Conservation (phyloP, 331 rosid genomes). For the Cydonia oblonga region DNA sequence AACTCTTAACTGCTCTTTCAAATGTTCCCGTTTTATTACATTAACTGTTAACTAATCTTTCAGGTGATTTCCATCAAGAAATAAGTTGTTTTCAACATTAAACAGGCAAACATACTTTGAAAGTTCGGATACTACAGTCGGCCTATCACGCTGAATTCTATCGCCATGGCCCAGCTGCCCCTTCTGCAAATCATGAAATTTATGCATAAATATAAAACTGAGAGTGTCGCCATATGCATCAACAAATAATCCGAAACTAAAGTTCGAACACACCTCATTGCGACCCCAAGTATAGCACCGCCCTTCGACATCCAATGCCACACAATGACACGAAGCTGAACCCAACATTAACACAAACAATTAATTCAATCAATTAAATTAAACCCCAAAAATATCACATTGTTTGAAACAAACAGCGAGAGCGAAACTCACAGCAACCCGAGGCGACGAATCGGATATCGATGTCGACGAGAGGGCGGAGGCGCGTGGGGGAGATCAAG, state of each 20-base stretch:
- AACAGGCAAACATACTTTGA: conserved; percentile 53
- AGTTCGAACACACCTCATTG: conserved; percentile 51
- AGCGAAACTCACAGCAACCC: conserved; percentile 55
- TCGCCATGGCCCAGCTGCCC: conserved; percentile 99
- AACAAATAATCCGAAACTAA: not conserved
- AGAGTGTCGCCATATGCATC: not conserved
- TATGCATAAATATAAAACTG: conserved; percentile 6
- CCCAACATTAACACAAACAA: conserved; percentile 9
- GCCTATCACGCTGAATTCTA: conserved; percentile 86
- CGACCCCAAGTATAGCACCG: conserved; percentile 99
- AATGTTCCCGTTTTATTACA: not conserved
- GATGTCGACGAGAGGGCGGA: conserved; percentile 71
- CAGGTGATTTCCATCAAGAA: not conserved
- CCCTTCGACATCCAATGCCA: conserved; percentile 91
- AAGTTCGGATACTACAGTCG: conserved; percentile 89
- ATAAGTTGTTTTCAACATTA: not conserved
- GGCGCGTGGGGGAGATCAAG: conserved; percentile 76
- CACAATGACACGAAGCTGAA: conserved; percentile 89
- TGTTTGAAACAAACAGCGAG: not conserved
- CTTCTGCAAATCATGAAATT: conserved; percentile 44
- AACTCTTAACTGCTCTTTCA: not conserved
- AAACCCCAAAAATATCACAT: not conserved
- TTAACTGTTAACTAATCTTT: not conserved
- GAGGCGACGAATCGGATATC: conserved; percentile 73
- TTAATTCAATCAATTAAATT: not conserved